phyloP scores from a whole-genome alignment of 208 protist genomes.

The Tritrichomonas musculus region DNA sequence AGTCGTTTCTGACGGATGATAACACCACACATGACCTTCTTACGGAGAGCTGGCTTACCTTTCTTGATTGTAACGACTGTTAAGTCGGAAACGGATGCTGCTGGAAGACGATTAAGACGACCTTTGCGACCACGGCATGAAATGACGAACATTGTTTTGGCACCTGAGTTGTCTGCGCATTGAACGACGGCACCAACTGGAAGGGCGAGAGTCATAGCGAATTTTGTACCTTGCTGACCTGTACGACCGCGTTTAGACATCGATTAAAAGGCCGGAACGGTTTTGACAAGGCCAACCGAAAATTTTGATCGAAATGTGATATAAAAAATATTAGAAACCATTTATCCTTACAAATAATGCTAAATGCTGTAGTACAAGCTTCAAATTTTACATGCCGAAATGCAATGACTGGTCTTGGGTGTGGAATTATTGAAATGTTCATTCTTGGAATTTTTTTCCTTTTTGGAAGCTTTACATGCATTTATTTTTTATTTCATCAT shows the following conservation, averaged over 20 bases:
- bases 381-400: background rate
- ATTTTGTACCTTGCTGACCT: conserved; percentile 75
- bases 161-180: conserved; percentile 99
- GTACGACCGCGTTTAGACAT: conserved; percentile 43
- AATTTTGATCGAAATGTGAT: too few species aligned
- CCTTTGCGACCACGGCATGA: conserved; percentile 91
- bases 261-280: background rate
- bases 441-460: background rate
- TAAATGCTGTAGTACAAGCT: too few species aligned
- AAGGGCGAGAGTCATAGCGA: conserved; percentile 93
- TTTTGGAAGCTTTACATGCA: background rate
- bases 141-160: conserved; percentile 99
- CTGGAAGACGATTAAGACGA: conserved; percentile 93
- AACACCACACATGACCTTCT: conserved; percentile 50
- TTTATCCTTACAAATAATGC: too few species aligned
- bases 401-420: background rate
- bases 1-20: conserved; percentile 87
- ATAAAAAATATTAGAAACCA: too few species aligned
- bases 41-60: conserved; percentile 98
- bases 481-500: conserved; percentile 6
- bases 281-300: background rate
- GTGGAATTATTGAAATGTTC: background rate
- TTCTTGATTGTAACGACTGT: conserved; percentile 99
- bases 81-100: conserved; percentile 93
- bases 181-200: conserved; percentile 96